These are phyloP conservation scores for Aureobasidium sp. DNA, from an alignment of 2,329 filamentous ascomycete species.

Conservation along the genomic window DNA sequence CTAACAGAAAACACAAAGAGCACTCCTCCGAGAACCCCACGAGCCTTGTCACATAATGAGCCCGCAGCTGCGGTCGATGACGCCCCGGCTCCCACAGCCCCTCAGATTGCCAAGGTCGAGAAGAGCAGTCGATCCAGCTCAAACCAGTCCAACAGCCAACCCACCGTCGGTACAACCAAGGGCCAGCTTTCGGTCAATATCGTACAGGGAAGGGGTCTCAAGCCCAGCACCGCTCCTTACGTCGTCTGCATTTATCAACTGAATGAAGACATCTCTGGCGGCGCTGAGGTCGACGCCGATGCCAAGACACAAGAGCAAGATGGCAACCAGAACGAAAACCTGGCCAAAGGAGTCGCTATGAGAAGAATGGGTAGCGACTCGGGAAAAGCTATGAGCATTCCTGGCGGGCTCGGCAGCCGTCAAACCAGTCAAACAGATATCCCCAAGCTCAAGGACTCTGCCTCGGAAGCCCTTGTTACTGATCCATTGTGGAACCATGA, in stretches of 20 bases:
- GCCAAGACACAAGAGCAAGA: constrained; percentile 15
- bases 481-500: constrained; percentile 95
- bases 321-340: constrained; percentile 50
- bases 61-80: constrained; percentile 20
- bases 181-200: constrained; percentile 90
- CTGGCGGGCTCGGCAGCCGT: constrained; percentile 72
- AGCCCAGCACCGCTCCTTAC: constrained; percentile 81
- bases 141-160: constrained; percentile 28
- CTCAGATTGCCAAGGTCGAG: constrained; percentile 36
- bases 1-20: constrained; percentile 89
- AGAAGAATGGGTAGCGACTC: constrained; percentile 65
- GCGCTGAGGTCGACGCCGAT: constrained; percentile 57
- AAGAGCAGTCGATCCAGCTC: constrained; percentile 31
- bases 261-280: constrained; percentile 90
- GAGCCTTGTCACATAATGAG: constrained; percentile 61
- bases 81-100: constrained; percentile 31
- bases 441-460: constrained; percentile 54
- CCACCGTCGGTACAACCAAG: constrained; percentile 63
- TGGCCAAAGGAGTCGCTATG: constrained; percentile 43
- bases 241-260: constrained; percentile 95
- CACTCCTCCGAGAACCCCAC: constrained; percentile 81
- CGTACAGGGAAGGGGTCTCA: constrained; percentile 72
- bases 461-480: constrained; percentile 59
- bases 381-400: constrained; percentile 83
- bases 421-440: constrained; percentile 94